Percentiles rank a stretch among this genome's conserved stretches.
Evolutionary conservation across 2,329 filamentous ascomycete species (phyloP).

Genomic region (Metarhizium sp.): DNA sequence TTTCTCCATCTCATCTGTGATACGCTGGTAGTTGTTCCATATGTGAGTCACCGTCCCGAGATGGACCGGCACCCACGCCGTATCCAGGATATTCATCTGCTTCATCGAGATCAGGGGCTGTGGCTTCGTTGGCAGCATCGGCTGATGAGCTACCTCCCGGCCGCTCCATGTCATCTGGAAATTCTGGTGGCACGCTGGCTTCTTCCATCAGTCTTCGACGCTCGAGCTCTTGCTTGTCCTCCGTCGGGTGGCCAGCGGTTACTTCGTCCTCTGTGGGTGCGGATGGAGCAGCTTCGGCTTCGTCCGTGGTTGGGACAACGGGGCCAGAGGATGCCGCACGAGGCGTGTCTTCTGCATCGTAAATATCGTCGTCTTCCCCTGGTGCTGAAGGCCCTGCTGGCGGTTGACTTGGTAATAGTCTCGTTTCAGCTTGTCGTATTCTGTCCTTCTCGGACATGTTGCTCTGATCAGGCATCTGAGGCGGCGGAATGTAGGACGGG

Average conservation of each 20-base stretch:
- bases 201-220: slow-evolving; percentile 52
- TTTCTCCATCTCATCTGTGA: slow-evolving; percentile 21
- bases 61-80: slow-evolving; percentile 16
- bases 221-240: slow-evolving; percentile 77
- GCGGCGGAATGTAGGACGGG: slow-evolving; percentile 47
- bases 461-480: slow-evolving; percentile 50
- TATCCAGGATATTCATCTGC: slow-evolving; percentile 33
- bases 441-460: slow-evolving; percentile 73
- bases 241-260: slow-evolving; percentile 21
- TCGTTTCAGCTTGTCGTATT: slow-evolving; percentile 65
- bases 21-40: slow-evolving; percentile 30
- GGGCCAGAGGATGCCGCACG: slow-evolving; percentile 9
- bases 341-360: slow-evolving; percentile 35
- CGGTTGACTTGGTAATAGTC: slow-evolving; percentile 72
- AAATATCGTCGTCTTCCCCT: slow-evolving; percentile 38
- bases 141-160: slow-evolving; percentile 19
- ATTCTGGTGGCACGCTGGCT: slow-evolving; percentile 53
- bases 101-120: slow-evolving; percentile 48
- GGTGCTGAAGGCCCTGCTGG: slow-evolving; percentile 29
- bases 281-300: slow-evolving; percentile 21
- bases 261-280: slow-evolving; percentile 39
- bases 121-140: slow-evolving; percentile 28
- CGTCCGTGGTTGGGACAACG: slow-evolving; percentile 4
- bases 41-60: slow-evolving; percentile 3
- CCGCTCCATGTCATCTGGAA: slow-evolving; percentile 42